Conservation (phyloP, 2,329 filamentous ascomycete genomes). For the Dactylellina cionopaga region DNA sequence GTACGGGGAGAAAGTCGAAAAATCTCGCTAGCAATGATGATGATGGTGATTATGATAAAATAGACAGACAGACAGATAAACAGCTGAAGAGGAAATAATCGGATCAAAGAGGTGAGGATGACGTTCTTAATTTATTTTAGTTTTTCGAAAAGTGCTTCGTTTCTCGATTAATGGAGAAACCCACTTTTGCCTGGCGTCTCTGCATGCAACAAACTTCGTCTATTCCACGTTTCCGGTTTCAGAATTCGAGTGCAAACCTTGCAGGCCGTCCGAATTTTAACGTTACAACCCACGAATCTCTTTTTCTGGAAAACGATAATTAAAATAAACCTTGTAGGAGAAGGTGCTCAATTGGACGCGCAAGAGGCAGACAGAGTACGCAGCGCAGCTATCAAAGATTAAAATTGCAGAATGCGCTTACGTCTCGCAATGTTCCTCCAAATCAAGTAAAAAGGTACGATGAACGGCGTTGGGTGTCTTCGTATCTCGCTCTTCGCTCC, state of each 20-base stretch:
- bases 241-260: constrained; percentile 46
- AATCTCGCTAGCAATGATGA: not conserved
- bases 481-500: too few relatives aligned
- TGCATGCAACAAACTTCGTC: constrained; percentile 43
- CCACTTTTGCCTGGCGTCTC: constrained; percentile 22
- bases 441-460: constrained; percentile 10
- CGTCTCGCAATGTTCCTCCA: constrained; percentile 28
- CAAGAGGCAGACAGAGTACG: constrained; percentile 23
- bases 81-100: not conserved
- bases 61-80: too few relatives aligned
- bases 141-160: not conserved
- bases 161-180: not conserved
- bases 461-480: not conserved
- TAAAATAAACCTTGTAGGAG: not conserved
- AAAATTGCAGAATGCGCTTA: constrained; percentile 46
- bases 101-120: constrained; percentile 11
- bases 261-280: constrained; percentile 27
- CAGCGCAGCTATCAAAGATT: constrained; percentile 12
- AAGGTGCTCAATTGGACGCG: constrained; percentile 40
- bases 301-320: constrained; percentile 8
- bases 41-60: not conserved
- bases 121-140: constrained; percentile 49
- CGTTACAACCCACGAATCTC: not conserved
- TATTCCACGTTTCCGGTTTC: constrained; percentile 53
- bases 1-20: not conserved